Base-by-base conservation (phyloP, 306 rosid genomes). In the Quercus rubra region DNA sequence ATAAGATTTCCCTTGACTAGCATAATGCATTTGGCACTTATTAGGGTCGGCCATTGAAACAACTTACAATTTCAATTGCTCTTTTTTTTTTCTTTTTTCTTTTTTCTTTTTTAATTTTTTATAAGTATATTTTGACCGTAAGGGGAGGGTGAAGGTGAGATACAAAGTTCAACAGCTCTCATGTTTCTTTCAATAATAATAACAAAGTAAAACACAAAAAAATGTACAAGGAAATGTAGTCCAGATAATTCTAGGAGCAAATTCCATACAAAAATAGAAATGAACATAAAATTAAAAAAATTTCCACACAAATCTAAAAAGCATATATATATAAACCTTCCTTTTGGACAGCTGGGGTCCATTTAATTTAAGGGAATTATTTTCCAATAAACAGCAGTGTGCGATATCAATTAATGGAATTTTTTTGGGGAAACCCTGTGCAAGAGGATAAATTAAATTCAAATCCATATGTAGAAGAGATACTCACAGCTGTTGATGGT, bases 401-500 rank as follows among this genome's bases (percentile, higher is more conserved):
- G 68, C 5, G 5, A 25, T 23, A 2, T 17, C 27, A 61, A 9
- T 27, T 11, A 61, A 25, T 23, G 17, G 3, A 61, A 61, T 61
- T 15, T 13, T 59, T 61, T 15, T 27, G 13, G 27, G n/a, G 20
- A 69, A 69, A 56, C 66, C 74, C 28, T 49, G 38, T 46, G 77
- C 30, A 77, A 85, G 78, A 55, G 66, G 63, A 74, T 74, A 66
- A 70, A 72, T 23, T 76, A 54, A 55, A 57, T 43, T 33, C 30
- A 78, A 90, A 55, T 49, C 73, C 52, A 58, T 61, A 38, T 21
- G 49, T 66, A 51, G 77, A 54, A 23, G 81, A 78, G 78, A 68
- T 57, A 79, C 98, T 87, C 83, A 95, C 99, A 83, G 89, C 98
- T 25, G 91, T 77, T 71, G 84, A 89, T 59, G 97, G 97, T 80